A percentile compares a stretch with the other conserved stretches of the same genome.
phyloP scores from a whole-genome alignment of 2,329 filamentous ascomycete species.

The Colletotrichum endophyticum region DNA sequence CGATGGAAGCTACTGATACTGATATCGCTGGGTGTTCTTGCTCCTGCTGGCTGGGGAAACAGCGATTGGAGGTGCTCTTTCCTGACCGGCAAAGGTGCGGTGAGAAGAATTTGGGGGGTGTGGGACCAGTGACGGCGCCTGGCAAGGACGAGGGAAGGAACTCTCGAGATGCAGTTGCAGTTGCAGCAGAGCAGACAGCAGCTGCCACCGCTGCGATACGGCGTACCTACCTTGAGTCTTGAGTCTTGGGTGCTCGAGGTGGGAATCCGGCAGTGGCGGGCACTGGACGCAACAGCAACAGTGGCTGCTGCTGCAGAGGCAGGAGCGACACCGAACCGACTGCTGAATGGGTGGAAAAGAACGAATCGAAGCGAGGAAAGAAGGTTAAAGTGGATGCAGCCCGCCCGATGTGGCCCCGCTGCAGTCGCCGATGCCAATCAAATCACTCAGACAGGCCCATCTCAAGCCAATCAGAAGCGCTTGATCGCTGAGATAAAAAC shows the following conservation, averaged over 20 bases:
- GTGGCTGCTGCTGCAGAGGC: neutral
- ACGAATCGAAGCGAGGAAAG: conserved; percentile 17
- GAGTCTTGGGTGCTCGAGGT: neutral
- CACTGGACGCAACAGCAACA: neutral
- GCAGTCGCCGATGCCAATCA: neutral
- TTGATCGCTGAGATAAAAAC: neutral
- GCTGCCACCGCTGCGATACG: neutral
- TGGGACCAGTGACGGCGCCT: conserved; percentile 3
- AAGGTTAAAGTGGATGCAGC: conserved; percentile 15
- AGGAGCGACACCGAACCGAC: neutral
- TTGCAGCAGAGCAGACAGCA: neutral
- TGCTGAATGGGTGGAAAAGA: neutral
- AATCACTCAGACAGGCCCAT: neutral
- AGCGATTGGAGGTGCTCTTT: neutral
- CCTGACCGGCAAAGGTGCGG: conserved; percentile 11
- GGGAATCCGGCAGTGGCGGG: neutral
- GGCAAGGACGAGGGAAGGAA: neutral
- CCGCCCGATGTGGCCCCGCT: neutral
- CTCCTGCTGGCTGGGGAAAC: neutral
- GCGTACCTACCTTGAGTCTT: neutral
- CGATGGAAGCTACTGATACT: neutral
- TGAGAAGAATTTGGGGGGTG: conserved; percentile 6
- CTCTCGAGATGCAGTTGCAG: neutral
- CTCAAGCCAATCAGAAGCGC: neutral
- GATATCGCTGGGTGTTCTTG: neutral